Evolutionary conservation across 768 basidiomycete genomes (phyloP).

Genomic region (Mycena vitilis): DNA sequence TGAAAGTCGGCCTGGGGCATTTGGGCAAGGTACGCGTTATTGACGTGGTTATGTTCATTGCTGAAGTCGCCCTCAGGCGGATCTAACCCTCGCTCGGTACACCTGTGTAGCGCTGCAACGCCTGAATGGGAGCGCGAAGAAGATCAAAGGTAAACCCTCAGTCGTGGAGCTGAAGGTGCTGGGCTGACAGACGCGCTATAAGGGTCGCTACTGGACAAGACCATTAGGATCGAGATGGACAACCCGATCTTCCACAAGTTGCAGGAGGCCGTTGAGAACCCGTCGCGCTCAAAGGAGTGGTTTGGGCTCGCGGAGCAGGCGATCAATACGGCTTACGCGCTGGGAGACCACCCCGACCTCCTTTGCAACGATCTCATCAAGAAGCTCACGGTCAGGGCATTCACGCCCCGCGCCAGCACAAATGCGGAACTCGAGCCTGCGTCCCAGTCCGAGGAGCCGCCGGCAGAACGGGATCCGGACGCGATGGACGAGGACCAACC

Average conservation of each 20-base stretch:
- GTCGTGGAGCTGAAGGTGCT: background rate
- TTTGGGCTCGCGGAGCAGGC: slow-evolving; percentile 97
- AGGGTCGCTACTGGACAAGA: slow-evolving; percentile 92
- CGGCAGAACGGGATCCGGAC: slow-evolving; percentile 54
- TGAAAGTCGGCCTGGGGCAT: slow-evolving; percentile 88
- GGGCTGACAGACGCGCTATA: background rate
- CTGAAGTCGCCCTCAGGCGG: slow-evolving; percentile 64
- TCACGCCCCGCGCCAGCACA: slow-evolving; percentile 52
- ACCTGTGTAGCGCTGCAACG: slow-evolving; percentile 94
- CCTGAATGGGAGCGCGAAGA: slow-evolving; percentile 94
- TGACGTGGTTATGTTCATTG: background rate
- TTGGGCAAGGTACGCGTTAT: slow-evolving; percentile 74
- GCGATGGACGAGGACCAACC: slow-evolving; percentile 69
- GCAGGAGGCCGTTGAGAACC: slow-evolving; percentile 81
- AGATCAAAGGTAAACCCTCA: slow-evolving; percentile 81
- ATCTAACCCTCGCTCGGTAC: slow-evolving; percentile 91
- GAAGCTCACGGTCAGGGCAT: slow-evolving; percentile 81
- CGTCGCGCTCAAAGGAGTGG: slow-evolving; percentile 91
- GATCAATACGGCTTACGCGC: slow-evolving; percentile 94
- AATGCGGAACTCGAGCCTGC: slow-evolving; percentile 24
- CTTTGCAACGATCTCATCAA: slow-evolving; percentile 86
- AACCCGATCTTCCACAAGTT: slow-evolving; percentile 87
- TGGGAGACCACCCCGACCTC: slow-evolving; percentile 92
- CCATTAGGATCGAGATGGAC: slow-evolving; percentile 87
- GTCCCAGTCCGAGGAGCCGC: slow-evolving; percentile 32